Evolutionary conservation across 495 filamentous ascomycete species (phyloP), one percentile per base, ranked within the genome.

Genomic region (Bacidia gigantensis): DNA sequence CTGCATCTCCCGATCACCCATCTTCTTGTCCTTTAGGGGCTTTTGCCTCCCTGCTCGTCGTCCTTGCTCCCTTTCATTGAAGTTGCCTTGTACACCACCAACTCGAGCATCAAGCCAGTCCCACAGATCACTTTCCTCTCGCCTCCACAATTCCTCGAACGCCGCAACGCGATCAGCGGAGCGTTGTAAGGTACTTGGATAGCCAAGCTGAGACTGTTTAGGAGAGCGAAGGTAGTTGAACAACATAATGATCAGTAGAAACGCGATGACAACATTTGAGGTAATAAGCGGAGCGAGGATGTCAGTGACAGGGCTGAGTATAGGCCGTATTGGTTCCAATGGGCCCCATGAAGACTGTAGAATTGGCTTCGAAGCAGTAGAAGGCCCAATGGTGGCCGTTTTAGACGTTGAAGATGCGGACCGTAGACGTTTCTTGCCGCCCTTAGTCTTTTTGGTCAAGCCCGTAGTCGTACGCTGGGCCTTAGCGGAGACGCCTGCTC

Each of bases 81-180:
- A 66, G 10, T 72, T 67, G 53, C 86, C 66, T n/a, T 78, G 74
- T 49, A 87, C 81, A 64, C 89, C 71, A 3, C 84, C 86, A 1
- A 86, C 80, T 11, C 92, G 72, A 52, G 96, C 85, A 59, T 99
- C 92, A 11, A 99, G 70, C 92, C 92, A 99, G 47, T 84, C 81
- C 93, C 93, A 99, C 9, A 98, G 69, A 50, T 89, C 87, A 58
- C 79, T 86, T 62, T 98, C 92, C 60, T 97, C 92, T 17, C 77
- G 69, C 17, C 80, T 75, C 92, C 92, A 98, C 58, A 95, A 82
- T 67, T 95, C 83, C 55, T 97, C 90, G 64, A 96, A 98, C 3
- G 88, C 90, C 22, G 80, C 82, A 17, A 86, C 62, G 3, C 87
- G 76, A 54, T 89, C 80, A 5, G 88, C 77, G 0, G 67, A 62